These are phyloP conservation scores for Ustilago lituana DNA, from an alignment of 1,284 basidiomycete species.

Conservation along the genomic window DNA sequence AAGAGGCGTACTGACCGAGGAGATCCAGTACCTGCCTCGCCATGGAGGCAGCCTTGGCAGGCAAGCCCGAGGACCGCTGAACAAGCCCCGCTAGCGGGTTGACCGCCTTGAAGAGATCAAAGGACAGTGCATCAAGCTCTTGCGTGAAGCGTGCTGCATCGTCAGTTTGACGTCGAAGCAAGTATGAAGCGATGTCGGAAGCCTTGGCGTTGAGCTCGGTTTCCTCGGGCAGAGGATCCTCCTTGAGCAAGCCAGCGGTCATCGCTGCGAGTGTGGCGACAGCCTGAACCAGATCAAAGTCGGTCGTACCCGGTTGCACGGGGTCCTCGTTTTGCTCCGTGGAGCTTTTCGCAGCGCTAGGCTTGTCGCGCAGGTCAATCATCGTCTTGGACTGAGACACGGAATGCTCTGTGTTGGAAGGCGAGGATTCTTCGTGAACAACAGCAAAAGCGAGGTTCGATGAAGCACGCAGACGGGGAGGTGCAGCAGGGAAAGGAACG, in stretches of 20 bases:
- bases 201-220: conserved; percentile 15
- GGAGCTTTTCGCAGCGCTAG: background rate
- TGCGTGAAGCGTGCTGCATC: conserved; percentile 25
- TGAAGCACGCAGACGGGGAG: conserved; percentile 36
- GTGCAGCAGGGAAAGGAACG: conserved; percentile 22
- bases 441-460: conserved; percentile 46
- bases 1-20: conserved; percentile 41
- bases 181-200: conserved; percentile 18
- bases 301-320: background rate
- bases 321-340: background rate
- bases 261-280: conserved; percentile 4
- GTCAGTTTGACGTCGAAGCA: conserved; percentile 19
- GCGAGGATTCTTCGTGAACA: conserved; percentile 44
- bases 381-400: conserved; percentile 33
- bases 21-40: conserved; percentile 37
- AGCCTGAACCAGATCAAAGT: conserved; percentile 14
- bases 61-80: conserved; percentile 7
- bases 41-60: conserved; percentile 7
- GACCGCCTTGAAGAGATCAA: conserved; percentile 51
- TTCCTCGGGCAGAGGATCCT: background rate
- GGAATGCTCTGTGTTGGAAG: conserved; percentile 37
- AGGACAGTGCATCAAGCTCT: conserved; percentile 45
- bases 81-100: conserved; percentile 47
- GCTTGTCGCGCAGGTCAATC: conserved; percentile 21
- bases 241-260: conserved; percentile 16